Evolutionary conservation across 1,284 basidiomycete genomes (phyloP), one percentile per base, ranked within the genome.

Genomic region (Ceratobasidium sp.): DNA sequence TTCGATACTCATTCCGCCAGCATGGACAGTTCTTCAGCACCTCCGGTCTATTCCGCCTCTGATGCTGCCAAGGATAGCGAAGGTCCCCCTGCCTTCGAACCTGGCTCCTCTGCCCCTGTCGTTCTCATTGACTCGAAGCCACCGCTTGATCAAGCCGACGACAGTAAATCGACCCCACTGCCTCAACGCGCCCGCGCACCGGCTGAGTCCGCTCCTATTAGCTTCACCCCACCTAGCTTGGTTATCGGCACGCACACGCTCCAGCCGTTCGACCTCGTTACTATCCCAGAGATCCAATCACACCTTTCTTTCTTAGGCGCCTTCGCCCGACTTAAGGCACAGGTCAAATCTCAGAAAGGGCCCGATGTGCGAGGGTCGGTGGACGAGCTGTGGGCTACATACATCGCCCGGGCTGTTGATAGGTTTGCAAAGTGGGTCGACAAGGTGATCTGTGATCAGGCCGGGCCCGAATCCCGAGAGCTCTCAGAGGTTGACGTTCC

Each of bases 401-500:
- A 76, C 31, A 56, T 79, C 22, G 74, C 75, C 44, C 50, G 77
- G 6, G 75, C 77, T 11, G 78, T 78, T 36, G 36, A 77, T 45
- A 53, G 78, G 41, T 78, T 79, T 50, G 60, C 60, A 14, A 24
- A 9, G 22, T 79, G 78, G 78, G 57, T 56, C 0, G 33, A 24
- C 9, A 44, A 57, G 14, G 54, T 56, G 41, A 27, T 75, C 4
- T 50, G n/a, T 8, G 53, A 27, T 15, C 8, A 41, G 27, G 66
- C 45, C 8, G 22, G 14, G 1, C 15, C 47, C 2, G 59, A 17
- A 19, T 24, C 27, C 5, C 33, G 63, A 19, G 22, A 27, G 31
- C 51, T 75, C 22, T n/a, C 24, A 17, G 73, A 72, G 53, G 45
- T 51, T 24, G 74, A 62, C 14, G 14, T 85, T 24, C 86, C 86